Conservation (phyloP, 352 stramenopile genomes). For the Achlya hypogyna region DNA sequence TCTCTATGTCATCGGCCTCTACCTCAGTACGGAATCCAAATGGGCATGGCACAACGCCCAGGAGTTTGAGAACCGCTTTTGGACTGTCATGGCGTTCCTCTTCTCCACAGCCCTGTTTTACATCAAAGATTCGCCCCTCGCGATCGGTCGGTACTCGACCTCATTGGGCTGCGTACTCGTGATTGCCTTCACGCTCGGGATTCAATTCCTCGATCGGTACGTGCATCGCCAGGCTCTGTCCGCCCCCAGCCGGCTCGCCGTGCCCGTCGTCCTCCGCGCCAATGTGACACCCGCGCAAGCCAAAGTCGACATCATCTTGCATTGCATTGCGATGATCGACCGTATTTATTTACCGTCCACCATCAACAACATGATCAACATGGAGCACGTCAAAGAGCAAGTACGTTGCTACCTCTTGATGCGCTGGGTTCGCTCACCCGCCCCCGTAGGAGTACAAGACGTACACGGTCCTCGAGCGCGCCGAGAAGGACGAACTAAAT, state of each 20-base stretch:
- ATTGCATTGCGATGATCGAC: constrained; percentile 68
- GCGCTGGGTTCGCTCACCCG: background rate
- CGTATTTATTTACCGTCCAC: constrained; percentile 78
- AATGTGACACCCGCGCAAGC: constrained; percentile 41
- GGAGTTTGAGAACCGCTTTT: constrained; percentile 97
- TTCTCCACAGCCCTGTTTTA: constrained; percentile 90
- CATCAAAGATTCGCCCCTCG: constrained; percentile 88
- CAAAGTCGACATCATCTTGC: constrained; percentile 59
- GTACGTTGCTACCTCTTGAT: background rate
- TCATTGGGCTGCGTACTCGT: constrained; percentile 69
- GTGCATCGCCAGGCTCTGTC: constrained; percentile 61
- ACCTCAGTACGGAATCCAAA: constrained; percentile 71
- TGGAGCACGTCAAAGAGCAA: constrained; percentile 61
- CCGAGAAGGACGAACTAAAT: constrained; percentile 94
- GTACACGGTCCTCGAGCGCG: constrained; percentile 91
- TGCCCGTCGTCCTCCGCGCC: background rate
- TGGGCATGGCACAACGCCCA: constrained; percentile 84
- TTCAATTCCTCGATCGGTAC: constrained; percentile 78
- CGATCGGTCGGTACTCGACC: constrained; percentile 61
- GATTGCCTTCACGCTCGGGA: constrained; percentile 61
- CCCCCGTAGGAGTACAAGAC: constrained; percentile 86
- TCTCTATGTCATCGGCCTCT: constrained; percentile 73
- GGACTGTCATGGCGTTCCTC: constrained; percentile 91
- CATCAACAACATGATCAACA: constrained; percentile 85
- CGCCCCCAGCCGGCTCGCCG: constrained; percentile 33